Conservation (phyloP, 768 basidiomycete genomes). For the Phylloporus scabripes region DNA sequence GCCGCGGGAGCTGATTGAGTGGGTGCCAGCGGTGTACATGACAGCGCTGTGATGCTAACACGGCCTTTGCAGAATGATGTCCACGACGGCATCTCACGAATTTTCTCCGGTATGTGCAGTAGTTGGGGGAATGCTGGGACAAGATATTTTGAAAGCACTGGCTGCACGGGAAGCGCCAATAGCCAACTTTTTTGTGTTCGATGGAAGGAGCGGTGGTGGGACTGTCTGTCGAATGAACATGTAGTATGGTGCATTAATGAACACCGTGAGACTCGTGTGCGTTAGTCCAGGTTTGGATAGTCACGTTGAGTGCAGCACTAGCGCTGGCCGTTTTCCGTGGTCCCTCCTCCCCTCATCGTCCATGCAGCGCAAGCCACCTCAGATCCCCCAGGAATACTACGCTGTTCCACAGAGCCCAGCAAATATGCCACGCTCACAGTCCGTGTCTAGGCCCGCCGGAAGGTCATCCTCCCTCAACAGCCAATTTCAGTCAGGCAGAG, state of each 20-base stretch:
- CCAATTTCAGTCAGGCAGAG: conserved; percentile 36
- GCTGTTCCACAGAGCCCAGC: conserved; percentile 58
- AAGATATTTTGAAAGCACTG: conserved; percentile 90
- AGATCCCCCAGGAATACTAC: conserved; percentile 51
- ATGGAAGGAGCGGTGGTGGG: conserved; percentile 74
- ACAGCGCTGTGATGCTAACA: conserved; percentile 4
- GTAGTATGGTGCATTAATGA: conserved; percentile 16
- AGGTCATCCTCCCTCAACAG: conserved; percentile 27
- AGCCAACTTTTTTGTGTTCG: conserved; percentile 87
- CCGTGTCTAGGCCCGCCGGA: conserved; percentile 21
- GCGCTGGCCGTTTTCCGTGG: conserved; percentile 9
- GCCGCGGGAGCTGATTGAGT: conserved; percentile 64
- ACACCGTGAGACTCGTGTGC: conserved; percentile 1
- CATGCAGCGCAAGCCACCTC: conserved; percentile 42
- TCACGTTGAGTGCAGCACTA: conserved; percentile 19
- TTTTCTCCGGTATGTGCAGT: conserved; percentile 94
- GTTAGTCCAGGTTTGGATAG: conserved; percentile 18
- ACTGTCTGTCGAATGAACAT: conserved; percentile 56
- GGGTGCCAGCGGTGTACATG: background rate
- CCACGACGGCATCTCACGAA: conserved; percentile 70
- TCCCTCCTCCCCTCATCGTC: conserved; percentile 11
- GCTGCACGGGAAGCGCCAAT: conserved; percentile 89
- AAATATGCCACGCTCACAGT: conserved; percentile 26
- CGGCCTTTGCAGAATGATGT: conserved; percentile 49
- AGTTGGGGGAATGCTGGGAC: conserved; percentile 89